phyloP scores from a whole-genome alignment of 352 stramenopile species.

The Phytopythium sindhum region DNA sequence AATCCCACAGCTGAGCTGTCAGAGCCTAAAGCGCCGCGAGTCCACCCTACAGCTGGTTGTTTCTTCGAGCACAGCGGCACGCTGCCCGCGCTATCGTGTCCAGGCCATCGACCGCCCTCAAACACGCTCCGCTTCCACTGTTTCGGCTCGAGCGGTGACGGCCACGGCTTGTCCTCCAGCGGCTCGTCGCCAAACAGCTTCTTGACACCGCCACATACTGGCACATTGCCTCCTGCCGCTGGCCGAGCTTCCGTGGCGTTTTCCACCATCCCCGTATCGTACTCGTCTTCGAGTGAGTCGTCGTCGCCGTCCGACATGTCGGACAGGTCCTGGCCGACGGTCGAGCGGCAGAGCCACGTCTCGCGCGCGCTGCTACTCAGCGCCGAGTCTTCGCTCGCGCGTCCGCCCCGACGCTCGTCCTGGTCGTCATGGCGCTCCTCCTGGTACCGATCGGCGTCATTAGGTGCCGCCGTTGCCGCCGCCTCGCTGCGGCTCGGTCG shows the following conservation, averaged over 20 bases:
- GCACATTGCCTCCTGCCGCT: background rate
- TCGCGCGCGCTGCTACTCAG: slow-evolving; percentile 16
- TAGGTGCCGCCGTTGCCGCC: background rate
- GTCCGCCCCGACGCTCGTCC: slow-evolving; percentile 3
- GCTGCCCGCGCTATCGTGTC: background rate
- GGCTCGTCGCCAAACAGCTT: background rate
- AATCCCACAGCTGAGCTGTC: background rate
- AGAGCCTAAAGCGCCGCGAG: background rate
- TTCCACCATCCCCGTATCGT: background rate
- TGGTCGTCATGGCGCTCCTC: background rate
- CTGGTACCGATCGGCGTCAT: background rate
- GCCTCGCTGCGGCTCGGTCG: slow-evolving; percentile 13
- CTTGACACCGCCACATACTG: background rate
- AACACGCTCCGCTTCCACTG: slow-evolving; percentile 11
- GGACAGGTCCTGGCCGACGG: slow-evolving; percentile 30
- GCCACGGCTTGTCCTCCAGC: slow-evolving; percentile 14
- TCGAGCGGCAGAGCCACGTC: slow-evolving; percentile 56
- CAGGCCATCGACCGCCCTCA: background rate
- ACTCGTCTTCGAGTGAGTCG: slow-evolving; percentile 8
- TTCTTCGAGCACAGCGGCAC: background rate
- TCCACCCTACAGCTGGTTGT: background rate
- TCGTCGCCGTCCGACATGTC: slow-evolving; percentile 16
- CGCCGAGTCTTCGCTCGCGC: background rate
- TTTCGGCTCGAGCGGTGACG: background rate
- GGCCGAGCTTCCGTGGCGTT: background rate